Evolutionary conservation across 1,284 basidiomycete species (phyloP), one percentile per base, ranked within the genome.

Genomic region (Malassezia psittaci): DNA sequence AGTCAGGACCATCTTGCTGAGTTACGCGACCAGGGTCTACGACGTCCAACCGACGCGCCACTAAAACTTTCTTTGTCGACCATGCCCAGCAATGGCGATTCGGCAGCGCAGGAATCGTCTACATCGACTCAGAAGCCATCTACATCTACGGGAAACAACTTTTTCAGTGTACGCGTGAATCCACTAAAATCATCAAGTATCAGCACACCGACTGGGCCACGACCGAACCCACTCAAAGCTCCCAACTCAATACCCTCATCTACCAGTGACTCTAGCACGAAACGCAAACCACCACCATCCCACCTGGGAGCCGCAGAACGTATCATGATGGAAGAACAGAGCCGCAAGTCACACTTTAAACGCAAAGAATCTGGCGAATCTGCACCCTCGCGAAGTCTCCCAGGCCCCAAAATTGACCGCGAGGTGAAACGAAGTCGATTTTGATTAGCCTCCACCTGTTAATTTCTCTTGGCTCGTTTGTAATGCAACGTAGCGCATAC

Each of bases 241-340:
- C n/a, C 38, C 38, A 39, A 39, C 38, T n/a, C 15, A n/a, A 19
- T 19, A n/a, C n/a, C 38, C 15, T 19, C 41, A 11, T n/a, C 9
- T 32, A 19, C 2, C 13, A 13, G 15, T n/a, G 35, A 37, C 19
- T 16, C 3, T n/a, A 34, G 11, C 13, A 42, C 35, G n/a, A 36
- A 29, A 15, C 33, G 24, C 13, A 48, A 38, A 16, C 52, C 13
- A 44, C 62, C 61, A 9, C 66, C 61, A 1, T 52, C 45, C 29
- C 57, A 57, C 52, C 52, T 66, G 48, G 67, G 68, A 11, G 65
- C 65, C 50, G 69, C 69, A 1, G 69, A 72, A 46, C 62, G 63
- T 43, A 72, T 72, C 55, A 72, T 69, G 54, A 54, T 62, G 35
- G 69, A 72, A 41, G 69, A 72, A 38, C 47, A 67, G 32, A 60